Evolutionary conservation across 163 green algal genomes (phyloP).

Genomic region (Scenedesmus sp.): DNA sequence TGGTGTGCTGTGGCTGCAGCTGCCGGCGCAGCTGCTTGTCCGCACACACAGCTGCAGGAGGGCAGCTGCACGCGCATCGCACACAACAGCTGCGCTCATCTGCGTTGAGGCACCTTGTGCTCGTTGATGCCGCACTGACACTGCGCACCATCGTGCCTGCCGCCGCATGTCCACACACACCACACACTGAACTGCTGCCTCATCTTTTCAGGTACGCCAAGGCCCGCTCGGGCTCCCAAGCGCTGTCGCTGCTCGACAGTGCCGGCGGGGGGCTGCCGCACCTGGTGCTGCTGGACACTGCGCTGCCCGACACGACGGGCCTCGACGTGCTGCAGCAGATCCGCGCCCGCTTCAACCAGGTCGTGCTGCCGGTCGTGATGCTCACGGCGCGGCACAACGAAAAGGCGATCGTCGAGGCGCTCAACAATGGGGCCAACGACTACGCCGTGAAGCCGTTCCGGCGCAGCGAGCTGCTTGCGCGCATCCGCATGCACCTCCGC

Average conservation of each 20-base stretch:
- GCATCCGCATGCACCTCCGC: slow-evolving; percentile 70
- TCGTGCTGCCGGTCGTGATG: slow-evolving; percentile 67
- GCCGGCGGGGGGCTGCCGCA: slow-evolving; percentile 51
- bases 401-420: slow-evolving; percentile 62
- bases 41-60: neutral
- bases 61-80: too few species aligned
- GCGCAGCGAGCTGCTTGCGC: slow-evolving; percentile 61
- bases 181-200: neutral
- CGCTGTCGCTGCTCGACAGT: slow-evolving; percentile 47
- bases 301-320: slow-evolving; percentile 65
- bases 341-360: slow-evolving; percentile 56
- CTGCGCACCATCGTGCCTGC: too few species aligned
- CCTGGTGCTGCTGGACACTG: slow-evolving; percentile 68
- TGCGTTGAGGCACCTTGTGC: too few species aligned
- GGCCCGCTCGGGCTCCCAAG: slow-evolving; percentile 56
- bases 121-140: too few species aligned
- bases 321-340: slow-evolving; percentile 61
- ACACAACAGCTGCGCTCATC: too few species aligned
- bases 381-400: slow-evolving; percentile 66
- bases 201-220: slow-evolving; percentile 42
- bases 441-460: slow-evolving; percentile 75
- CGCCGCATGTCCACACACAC: neutral
- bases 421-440: slow-evolving; percentile 69
- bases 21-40: neutral
- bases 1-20: neutral